Evolutionary conservation across 129 eudicot species (phyloP).

Genomic region (Apium graveolens): DNA sequence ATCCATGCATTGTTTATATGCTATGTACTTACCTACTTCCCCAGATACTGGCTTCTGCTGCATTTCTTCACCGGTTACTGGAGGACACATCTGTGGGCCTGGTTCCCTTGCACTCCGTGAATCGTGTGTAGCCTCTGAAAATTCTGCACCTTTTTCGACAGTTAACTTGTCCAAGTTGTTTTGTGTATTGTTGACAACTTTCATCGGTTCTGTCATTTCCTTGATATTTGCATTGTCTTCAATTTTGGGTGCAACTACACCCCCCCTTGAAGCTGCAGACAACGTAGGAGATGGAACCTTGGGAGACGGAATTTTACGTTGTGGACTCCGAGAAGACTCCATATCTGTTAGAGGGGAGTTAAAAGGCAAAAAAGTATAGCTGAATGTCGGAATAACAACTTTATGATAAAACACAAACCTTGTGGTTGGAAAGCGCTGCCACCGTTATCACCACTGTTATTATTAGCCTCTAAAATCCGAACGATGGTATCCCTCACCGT

Average conservation of each 20-base stretch:
- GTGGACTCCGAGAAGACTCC: conserved; percentile 38
- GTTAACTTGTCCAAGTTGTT: conserved; percentile 32
- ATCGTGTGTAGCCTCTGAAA: conserved; percentile 72
- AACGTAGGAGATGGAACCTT: conserved; percentile 29
- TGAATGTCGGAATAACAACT: neutral
- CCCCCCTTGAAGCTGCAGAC: conserved; percentile 41
- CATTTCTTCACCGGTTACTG: conserved; percentile 59
- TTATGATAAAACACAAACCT: conserved; percentile 20
- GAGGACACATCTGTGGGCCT: conserved; percentile 64
- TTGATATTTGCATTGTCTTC: conserved; percentile 28
- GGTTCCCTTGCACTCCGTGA: conserved; percentile 68
- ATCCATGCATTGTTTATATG: neutral
- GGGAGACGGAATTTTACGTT: conserved; percentile 25
- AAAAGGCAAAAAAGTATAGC: neutral
- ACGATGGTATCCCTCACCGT: conserved; percentile 49
- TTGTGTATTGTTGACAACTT: conserved; percentile 23
- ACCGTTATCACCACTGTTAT: conserved; percentile 39
- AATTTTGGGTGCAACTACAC: conserved; percentile 10
- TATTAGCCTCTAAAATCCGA: conserved; percentile 43
- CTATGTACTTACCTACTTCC: conserved; percentile 48
- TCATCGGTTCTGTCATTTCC: conserved; percentile 6
- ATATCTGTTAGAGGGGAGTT: conserved; percentile 19
- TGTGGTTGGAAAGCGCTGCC: conserved; percentile 37
- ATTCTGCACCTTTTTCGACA: conserved; percentile 44
- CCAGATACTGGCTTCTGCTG: conserved; percentile 60